phyloP scores from a whole-genome alignment of 192 early-diverging fungal genomes.

The Coemansia sp. region DNA sequence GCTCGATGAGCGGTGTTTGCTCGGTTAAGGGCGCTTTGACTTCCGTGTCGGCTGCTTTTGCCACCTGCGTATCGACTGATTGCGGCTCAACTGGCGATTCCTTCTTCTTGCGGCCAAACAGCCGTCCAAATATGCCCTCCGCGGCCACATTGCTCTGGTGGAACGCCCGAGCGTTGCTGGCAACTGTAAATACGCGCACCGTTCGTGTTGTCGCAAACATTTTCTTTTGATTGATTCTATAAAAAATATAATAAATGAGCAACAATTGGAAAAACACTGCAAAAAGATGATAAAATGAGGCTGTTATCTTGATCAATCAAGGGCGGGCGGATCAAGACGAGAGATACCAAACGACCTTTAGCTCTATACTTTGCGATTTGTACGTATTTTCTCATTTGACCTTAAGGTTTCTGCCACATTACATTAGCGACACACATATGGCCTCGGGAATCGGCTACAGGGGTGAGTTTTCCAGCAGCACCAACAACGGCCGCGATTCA shows the following conservation, averaged over 20 bases:
- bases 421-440: conserved; percentile 18
- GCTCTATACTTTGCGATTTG: background rate
- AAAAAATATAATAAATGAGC: no score
- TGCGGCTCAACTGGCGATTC: conserved; percentile 5
- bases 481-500: background rate
- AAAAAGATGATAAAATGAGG: no score
- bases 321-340: background rate
- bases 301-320: background rate
- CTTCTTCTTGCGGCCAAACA: conserved; percentile 36
- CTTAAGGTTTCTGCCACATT: background rate
- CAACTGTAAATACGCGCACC: background rate
- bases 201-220: background rate
- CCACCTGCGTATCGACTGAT: background rate
- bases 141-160: conserved; percentile 24
- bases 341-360: background rate
- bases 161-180: conserved; percentile 9
- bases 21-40: background rate
- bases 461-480: conserved; percentile 19
- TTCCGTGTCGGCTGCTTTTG: background rate
- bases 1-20: background rate
- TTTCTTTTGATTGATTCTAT: conserved; percentile 1
- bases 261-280: no score
- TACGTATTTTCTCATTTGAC: background rate
- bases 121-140: conserved; percentile 23
- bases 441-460: conserved; percentile 52